These are phyloP conservation scores for Scedosporium minutisporum DNA, from an alignment of 2,329 filamentous ascomycete genomes.

Conservation along the genomic window DNA sequence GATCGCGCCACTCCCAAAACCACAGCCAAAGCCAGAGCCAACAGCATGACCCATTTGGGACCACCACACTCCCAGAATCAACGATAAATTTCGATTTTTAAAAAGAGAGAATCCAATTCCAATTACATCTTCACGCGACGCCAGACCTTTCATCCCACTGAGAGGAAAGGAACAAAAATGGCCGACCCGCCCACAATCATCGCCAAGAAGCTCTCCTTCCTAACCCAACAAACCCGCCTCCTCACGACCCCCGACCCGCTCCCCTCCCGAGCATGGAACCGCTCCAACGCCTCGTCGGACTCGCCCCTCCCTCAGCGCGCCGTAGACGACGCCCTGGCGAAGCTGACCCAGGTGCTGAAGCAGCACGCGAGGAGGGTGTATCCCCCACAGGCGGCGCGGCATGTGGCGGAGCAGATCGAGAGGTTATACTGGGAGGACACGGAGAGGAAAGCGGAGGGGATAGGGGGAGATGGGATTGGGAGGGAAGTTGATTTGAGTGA, in stretches of 20 bases:
- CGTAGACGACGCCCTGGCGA: constrained; percentile 47
- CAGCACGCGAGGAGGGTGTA: constrained; percentile 59
- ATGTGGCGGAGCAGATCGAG: constrained; percentile 66
- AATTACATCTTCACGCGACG: not conserved
- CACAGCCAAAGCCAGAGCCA: too few relatives aligned
- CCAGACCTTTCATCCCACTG: not conserved
- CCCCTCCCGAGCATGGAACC: constrained; percentile 41
- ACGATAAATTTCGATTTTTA: too few relatives aligned
- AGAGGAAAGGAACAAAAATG: constrained; percentile 13
- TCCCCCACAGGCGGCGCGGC: constrained; percentile 57
- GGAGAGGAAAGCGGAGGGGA: constrained; percentile 23
- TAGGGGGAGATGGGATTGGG: constrained; percentile 25
- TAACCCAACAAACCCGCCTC: constrained; percentile 51
- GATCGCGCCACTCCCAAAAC: too few relatives aligned
- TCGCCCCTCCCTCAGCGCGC: constrained; percentile 34
- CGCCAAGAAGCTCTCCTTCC: constrained; percentile 54
- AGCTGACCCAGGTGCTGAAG: constrained; percentile 51
- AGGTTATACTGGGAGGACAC: constrained; percentile 45
- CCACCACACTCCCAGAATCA: too few relatives aligned
- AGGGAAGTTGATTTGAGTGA: constrained; percentile 36
- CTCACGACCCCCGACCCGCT: constrained; percentile 46
- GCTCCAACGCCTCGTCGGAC: constrained; percentile 22
- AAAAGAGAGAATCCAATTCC: too few relatives aligned
- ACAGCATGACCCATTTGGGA: too few relatives aligned
- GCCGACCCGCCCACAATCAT: constrained; percentile 42